Evolutionary conservation across 805 yeast species (phyloP).

Genomic region (Candida oleophila): DNA sequence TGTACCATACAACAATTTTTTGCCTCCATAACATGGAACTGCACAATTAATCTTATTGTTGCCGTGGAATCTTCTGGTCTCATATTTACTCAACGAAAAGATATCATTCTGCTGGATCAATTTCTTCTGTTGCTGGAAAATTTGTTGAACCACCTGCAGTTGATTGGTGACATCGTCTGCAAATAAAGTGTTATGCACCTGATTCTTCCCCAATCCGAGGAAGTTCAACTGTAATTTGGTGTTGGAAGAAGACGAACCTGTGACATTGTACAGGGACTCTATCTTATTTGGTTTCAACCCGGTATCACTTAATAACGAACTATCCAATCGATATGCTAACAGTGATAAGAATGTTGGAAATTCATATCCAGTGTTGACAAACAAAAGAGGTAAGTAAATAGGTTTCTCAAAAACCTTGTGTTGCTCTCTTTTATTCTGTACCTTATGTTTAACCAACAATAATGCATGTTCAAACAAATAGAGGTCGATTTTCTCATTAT

Average conservation of each 20-base stretch:
- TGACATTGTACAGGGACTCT: conserved; percentile 25
- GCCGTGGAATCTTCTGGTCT: conserved; percentile 72
- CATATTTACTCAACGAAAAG: conserved; percentile 72
- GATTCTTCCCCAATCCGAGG: conserved; percentile 52
- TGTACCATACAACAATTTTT: conserved; percentile 86
- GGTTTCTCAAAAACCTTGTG: conserved; percentile 90
- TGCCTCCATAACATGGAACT: conserved; percentile 92
- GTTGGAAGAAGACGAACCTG: conserved; percentile 23
- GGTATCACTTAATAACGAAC: conserved; percentile 37
- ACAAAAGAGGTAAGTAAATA: conserved; percentile 74
- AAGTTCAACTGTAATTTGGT: conserved; percentile 50
- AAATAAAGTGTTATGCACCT: conserved; percentile 52
- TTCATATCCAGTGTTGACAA: conserved; percentile 76
- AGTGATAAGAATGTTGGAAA: conserved; percentile 57
- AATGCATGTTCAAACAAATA: conserved; percentile 87
- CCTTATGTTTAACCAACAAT: conserved; percentile 79
- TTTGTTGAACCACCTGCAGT: conserved; percentile 75
- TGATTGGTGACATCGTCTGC: conserved; percentile 62
- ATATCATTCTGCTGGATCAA: conserved; percentile 73
- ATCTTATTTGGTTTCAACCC: conserved; percentile 23
- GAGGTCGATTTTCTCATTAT: conserved; percentile 78
- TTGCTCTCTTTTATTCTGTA: conserved; percentile 86
- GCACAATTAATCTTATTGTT: conserved; percentile 83
- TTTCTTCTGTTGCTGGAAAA: conserved; percentile 75
- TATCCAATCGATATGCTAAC: conserved; percentile 31